Percentiles rank a stretch among this genome's conserved stretches.
Evolutionary conservation across 2,329 filamentous ascomycete species (phyloP).

Genomic region (Fonsecaea pedrosoi): DNA sequence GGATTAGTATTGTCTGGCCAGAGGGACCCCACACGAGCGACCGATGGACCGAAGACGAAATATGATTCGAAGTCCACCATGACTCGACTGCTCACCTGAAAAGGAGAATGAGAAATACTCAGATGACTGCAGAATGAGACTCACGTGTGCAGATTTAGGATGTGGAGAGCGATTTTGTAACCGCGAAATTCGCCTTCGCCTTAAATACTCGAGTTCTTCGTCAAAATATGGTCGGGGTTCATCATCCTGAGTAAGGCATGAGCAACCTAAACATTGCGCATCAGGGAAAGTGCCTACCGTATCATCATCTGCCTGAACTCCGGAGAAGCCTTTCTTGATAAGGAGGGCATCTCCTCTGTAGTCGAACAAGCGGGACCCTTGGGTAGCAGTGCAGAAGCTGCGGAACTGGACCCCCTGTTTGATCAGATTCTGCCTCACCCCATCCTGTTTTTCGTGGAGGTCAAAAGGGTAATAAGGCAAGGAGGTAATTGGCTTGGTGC

Average conservation of each 20-base stretch:
- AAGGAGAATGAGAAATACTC: background rate
- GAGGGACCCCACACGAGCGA: background rate
- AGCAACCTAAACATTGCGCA: background rate
- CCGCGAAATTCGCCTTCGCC: background rate
- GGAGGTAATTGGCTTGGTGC: conserved; percentile 25
- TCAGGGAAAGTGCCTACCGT: background rate
- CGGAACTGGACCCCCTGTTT: background rate
- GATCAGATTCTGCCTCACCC: background rate
- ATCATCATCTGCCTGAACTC: background rate
- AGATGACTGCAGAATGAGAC: background rate
- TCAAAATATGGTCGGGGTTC: background rate
- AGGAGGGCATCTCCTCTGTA: background rate
- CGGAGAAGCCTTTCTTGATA: background rate
- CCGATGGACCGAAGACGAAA: conserved; percentile 1
- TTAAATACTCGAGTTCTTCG: background rate
- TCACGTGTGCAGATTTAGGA: background rate
- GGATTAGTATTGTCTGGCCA: background rate
- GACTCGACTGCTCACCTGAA: conserved; percentile 9
- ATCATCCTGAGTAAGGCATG: background rate
- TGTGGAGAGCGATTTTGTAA: background rate
- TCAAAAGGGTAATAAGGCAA: conserved; percentile 21
- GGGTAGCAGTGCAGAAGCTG: background rate
- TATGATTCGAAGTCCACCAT: conserved; percentile 17
- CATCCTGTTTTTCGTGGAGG: background rate
- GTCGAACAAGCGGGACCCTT: background rate